Evolutionary conservation across 176 grass and related monocot genomes (phyloP), one percentile per base, ranked within the genome.

Genomic region (Oryza meridionalis): DNA sequence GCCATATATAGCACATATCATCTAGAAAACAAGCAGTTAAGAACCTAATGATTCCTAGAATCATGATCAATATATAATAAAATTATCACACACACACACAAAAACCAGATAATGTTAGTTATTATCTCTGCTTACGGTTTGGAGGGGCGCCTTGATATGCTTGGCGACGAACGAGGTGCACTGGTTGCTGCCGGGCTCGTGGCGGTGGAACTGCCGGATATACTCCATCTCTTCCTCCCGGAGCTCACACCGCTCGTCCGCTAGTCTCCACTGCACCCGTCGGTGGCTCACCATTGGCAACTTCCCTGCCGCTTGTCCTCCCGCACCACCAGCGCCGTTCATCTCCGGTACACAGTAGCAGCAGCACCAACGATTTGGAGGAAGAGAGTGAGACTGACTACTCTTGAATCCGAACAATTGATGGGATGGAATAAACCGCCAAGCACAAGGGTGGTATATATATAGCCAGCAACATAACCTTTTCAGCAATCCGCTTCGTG

Each of bases 161-260:
- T 94, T 91, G 86, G 88, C 79, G 26, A 97, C 73, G 69, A 78
- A 71, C 70, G 92, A 97, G 81, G 86, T 89, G 58, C 95, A 97
- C 76, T 94, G 95, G 78, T 90, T 76, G 13, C 80, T 82, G 42
- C 76, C 32, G 27, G 77, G 90, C 77, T 92, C 88, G 46, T 94
- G 88, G 10, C 29, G 78, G 84, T 92, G 92, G 25, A 88, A 80
- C 42, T 74, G 46, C 17, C 90, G 84, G 6, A 97, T 80, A 43
- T 85, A 87, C 71, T 97, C 92, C 73, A 84, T 70, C 75, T 97
- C 92, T 81, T 87, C 27, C 26, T 74, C 67, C 14, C 74, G 70
- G n/a, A 86, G 79, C 33, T 73, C 82, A 12, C 88, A 70, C 12
- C 65, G 90, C 86, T 91, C 86, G 42, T 94, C 94, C 4, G 64